Evolutionary conservation across 495 filamentous ascomycete species (phyloP), one percentile per base, ranked within the genome.

Genomic region (Sporormia fimetaria): DNA sequence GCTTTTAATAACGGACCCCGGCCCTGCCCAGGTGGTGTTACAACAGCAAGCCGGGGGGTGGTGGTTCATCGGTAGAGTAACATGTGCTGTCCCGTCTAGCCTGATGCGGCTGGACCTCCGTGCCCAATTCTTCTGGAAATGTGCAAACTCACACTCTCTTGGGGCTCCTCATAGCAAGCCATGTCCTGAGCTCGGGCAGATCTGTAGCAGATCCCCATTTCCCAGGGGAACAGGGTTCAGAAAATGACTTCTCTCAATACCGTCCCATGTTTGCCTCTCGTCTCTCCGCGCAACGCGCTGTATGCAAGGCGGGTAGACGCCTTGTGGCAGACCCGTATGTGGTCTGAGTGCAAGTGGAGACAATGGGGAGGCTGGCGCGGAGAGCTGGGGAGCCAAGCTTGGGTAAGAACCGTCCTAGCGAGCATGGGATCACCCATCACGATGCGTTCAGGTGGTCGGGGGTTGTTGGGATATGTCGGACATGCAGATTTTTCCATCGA

Each of bases 11-110:
- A 37, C 5, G 3, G 23, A 46, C 45, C 34, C 44, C 24, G 25
- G 44, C 21, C n/a, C 20, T 24, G n/a, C n/a, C n/a, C n/a, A n/a
- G n/a, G n/a, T n/a, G 48, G 44, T 54, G 50, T 49, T 54, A 54
- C 40, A 30, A 44, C 44, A 53, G 50, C 40, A 27, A 27, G 25
- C 16, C 40, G 18, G 50, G 48, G 50, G 50, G 43, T 49, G 36
- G 22, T 39, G 21, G 44, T 23, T 15, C 6, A 37, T 38, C 40
- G 50, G 50, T 52, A 54, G 44, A 49, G 50, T 54, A 54, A 37
- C 50, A 49, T 54, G 28, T n/a, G 17, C 21, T 20, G 3, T 16
- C 18, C 21, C 12, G 15, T 9, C 44, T 54, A 47, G 18, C 40
- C 27, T 16, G 25, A 49, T 44, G 12, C 7, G 37, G 44, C 1